Base-by-base conservation (phyloP, 2,329 filamentous ascomycete genomes). In the Fusarium sp. region DNA sequence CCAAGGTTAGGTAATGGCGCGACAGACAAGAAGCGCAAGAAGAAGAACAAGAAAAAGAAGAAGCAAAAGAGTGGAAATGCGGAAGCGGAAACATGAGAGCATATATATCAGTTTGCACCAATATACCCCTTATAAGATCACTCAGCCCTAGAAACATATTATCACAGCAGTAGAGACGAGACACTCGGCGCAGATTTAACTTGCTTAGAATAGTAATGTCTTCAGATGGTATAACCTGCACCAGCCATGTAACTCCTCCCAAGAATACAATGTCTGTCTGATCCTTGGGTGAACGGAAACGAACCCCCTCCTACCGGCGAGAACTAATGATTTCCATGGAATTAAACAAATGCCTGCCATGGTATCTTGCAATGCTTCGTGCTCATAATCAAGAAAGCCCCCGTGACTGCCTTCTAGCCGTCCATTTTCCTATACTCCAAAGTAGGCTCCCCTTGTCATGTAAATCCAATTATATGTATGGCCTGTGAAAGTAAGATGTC, bases 31-130 rank as follows among this genome's bases (percentile, higher is more conserved):
- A 73, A 70, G 59, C 63, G 63, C 15, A 71, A 63, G 52, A 71
- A 49, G 43, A 75, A 70, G 37, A 74, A 70, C 52, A 74, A 72
- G 29, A 72, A 63, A 14, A 72, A 74, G 45, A 74, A 72, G 66
- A 77, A 76, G 49, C 75, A 67, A 66, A 67, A 69, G 70, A 54
- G 57, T 56, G 52, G 55, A 31, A 53, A 63, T 50, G 25, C 59
- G 54, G 43, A 72, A 46, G 41, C 21, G 57, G 64, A 53, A 57
- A 69, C 23, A 40, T 42, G 27, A 42, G 21, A 50, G 11, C 25
- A 20, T 42, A 14, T 11, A 27, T 6, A 25, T 46, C 18, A 45
- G 25, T 50, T 41, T 14, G 41, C 23, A 57, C 43, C 36, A 54
- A 58, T 42, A 68, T 68, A 69, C 65, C 63, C 52, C 50, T 21